A percentile compares a stretch with the other conserved stretches of the same genome.
Evolutionary conservation across 768 basidiomycete species (phyloP).

Genomic region (Mycena haematopus): DNA sequence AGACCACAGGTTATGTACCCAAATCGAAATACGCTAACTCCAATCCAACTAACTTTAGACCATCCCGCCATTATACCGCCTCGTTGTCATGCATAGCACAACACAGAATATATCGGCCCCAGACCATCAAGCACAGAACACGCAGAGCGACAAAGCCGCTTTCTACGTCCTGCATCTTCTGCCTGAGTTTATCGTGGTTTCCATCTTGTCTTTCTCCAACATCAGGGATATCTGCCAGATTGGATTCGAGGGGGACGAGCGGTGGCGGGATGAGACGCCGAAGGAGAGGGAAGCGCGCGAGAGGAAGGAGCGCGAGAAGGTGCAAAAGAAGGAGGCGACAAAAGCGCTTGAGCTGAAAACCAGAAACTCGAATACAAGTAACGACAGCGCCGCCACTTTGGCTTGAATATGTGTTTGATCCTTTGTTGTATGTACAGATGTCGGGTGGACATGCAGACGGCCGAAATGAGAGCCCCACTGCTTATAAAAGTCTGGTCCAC

Average conservation of each 20-base stretch:
- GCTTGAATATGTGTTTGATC: neutral
- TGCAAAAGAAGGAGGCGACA: constrained; percentile 1
- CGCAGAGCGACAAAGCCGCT: constrained; percentile 33
- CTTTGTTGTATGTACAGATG: constrained; percentile 43
- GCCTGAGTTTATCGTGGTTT: constrained; percentile 39
- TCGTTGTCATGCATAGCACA: constrained; percentile 37
- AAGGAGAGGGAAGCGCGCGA: constrained; percentile 32
- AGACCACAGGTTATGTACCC: neutral
- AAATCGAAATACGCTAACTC: neutral
- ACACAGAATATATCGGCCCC: constrained; percentile 35
- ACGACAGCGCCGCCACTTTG: neutral
- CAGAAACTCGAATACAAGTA: neutral
- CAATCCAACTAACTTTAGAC: constrained; percentile 15
- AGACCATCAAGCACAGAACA: constrained; percentile 37
- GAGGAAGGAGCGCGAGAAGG: constrained; percentile 21
- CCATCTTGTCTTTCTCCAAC: constrained; percentile 34
- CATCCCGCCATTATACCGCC: constrained; percentile 40
- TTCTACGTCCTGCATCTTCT: constrained; percentile 44
- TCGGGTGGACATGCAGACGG: constrained; percentile 85
- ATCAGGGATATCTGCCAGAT: constrained; percentile 37
- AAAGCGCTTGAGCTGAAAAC: constrained; percentile 4
- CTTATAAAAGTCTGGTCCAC: constrained; percentile 64
- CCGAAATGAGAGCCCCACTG: constrained; percentile 16
- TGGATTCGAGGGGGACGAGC: constrained; percentile 34
- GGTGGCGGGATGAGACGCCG: constrained; percentile 34